Evolutionary conservation across 2,329 filamentous ascomycete genomes (phyloP).

Genomic region (Chaetomium sp.): DNA sequence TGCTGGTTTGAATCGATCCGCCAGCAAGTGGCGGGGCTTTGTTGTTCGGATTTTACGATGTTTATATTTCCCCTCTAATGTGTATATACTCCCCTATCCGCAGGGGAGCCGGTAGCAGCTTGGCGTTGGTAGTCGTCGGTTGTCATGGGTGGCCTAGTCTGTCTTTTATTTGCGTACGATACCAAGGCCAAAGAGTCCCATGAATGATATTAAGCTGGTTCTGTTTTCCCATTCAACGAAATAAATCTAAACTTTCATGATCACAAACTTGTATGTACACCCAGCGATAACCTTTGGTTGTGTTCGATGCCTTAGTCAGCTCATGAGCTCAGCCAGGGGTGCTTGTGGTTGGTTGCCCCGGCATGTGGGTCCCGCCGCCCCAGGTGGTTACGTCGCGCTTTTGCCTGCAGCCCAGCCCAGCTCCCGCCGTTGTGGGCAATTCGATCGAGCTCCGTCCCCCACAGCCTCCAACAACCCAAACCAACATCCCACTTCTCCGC

Average conservation of each 20-base stretch:
- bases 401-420: conserved; percentile 23
- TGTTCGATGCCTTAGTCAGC: conserved; percentile 5
- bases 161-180: neutral
- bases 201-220: neutral
- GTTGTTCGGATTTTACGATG: neutral
- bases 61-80: neutral
- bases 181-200: neutral
- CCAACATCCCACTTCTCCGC: conserved; percentile 14
- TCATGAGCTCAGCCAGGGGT: neutral
- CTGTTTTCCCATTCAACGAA: neutral
- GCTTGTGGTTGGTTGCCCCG: conserved; percentile 6
- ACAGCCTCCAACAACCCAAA: conserved; percentile 13
- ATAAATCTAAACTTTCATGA: neutral
- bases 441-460: conserved; percentile 21
- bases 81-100: neutral
- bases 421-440: conserved; percentile 11
- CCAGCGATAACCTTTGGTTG: too few relatives aligned
- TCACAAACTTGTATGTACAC: neutral
- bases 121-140: too few relatives aligned
- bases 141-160: neutral
- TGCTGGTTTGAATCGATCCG: neutral
- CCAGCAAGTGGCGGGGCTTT: neutral
- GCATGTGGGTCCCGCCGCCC: conserved; percentile 17
- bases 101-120: too few relatives aligned
- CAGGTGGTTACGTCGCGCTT: conserved; percentile 26